A percentile compares a stretch with the other conserved stretches of the same genome.
Evolutionary conservation across 768 basidiomycete species (phyloP).

Genomic region (Termitomyces sp.): DNA sequence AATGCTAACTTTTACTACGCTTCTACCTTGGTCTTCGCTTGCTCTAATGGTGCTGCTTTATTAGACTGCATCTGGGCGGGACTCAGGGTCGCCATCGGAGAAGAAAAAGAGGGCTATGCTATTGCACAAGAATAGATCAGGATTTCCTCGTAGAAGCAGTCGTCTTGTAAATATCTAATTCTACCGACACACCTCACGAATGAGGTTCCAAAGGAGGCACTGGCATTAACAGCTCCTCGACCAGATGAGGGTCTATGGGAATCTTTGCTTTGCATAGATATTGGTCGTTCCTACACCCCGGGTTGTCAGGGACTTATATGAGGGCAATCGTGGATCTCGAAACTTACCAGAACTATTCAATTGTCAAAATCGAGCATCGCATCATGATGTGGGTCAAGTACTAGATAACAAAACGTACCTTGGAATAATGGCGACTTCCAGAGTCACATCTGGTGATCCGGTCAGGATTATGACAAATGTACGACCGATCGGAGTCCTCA

Average conservation of each 20-base stretch:
- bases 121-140: constrained; percentile 52
- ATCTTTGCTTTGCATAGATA: constrained; percentile 44
- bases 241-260: constrained; percentile 33
- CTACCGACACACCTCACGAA: not conserved
- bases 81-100: constrained; percentile 67
- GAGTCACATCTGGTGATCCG: constrained; percentile 68
- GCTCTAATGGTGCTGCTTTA: constrained; percentile 79
- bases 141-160: not conserved
- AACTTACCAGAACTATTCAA: constrained; percentile 38
- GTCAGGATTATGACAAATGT: not conserved
- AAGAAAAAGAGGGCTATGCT: constrained; percentile 44
- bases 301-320: not conserved
- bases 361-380: not conserved
- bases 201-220: constrained; percentile 14
- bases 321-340: not conserved
- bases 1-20: constrained; percentile 99
- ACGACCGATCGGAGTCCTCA: constrained; percentile 30
- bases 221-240: constrained; percentile 35
- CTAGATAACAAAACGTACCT: constrained; percentile 40
- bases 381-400: constrained; percentile 8
- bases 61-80: constrained; percentile 82
- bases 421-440: constrained; percentile 88
- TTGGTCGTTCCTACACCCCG: constrained; percentile 42
- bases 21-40: constrained; percentile 87
- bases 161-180: not conserved